Base-by-base conservation (phyloP, 2,329 filamentous ascomycete species). In the Beauveria medogensis region DNA sequence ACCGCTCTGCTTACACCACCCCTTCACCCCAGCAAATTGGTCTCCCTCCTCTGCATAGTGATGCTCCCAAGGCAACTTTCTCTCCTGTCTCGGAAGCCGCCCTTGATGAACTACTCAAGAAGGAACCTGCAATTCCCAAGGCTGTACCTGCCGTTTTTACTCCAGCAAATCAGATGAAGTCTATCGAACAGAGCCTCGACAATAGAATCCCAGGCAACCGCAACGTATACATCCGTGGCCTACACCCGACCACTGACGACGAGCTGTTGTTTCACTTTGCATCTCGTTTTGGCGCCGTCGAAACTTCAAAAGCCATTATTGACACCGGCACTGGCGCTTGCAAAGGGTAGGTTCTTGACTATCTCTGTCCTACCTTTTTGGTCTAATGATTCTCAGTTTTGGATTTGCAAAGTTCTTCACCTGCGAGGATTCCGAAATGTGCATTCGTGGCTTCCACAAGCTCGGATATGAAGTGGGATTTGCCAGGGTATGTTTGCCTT, bases 291-390 rank as follows among this genome's bases (percentile, higher is more conserved):
- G 95, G 94, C 47, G 87, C 89, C 63, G 94, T 99, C 62, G 91
- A 96, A 77, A 96, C 92, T 66, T 97, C 92, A 70, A 99, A 99
- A 81, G 94, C 95, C 16, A 99, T 99, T 76, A 96, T 99, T 70
- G 95, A 99, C 76, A 88, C 92, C 57, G 87, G 89, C 67, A 96
- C 91, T 54, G 91, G 92, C 63, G 88, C 92, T 65, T 99, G 94
- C 84, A 99, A 99, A 78, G 94, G 94, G 94, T 96, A 77, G 69
- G 82, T 62, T 54, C 9, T 18, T 37, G 6, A 20, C 24, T 6
- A 7, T 47, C 63, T 43, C 18, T 55, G 28, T 54, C 50, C 34
- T 55, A n/a, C n/a, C n/a, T 63, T 62, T 9, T 41, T 12, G 18
- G 43, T 70, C 65, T 59, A 28, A 59, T 10, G 8, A 43, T 52